Conservation (phyloP, 2,329 filamentous ascomycete genomes). For the Aspergillus aculeatus region DNA sequence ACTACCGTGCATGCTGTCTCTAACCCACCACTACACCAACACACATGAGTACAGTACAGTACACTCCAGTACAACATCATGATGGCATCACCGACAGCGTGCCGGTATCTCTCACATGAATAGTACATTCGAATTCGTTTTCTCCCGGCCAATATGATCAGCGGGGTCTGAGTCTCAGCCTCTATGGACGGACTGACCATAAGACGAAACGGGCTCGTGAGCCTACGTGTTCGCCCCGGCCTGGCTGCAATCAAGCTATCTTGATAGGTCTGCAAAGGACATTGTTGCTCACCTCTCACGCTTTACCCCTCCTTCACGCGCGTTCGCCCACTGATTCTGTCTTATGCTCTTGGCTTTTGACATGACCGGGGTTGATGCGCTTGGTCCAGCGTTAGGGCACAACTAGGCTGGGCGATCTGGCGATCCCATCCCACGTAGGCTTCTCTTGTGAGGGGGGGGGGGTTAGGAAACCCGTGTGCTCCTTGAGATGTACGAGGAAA, state of each 20-base stretch:
- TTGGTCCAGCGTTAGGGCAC: slow-evolving; percentile 3
- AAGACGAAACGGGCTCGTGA: slow-evolving; percentile 1
- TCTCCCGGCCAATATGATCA: not conserved
- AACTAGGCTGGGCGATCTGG: slow-evolving; percentile 19
- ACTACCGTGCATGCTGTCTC: not conserved
- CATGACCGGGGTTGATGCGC: not conserved
- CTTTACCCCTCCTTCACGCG: slow-evolving; percentile 12
- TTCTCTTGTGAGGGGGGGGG: not conserved
- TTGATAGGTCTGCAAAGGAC: slow-evolving; percentile 5
- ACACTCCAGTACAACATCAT: not conserved
- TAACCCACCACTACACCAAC: not conserved
- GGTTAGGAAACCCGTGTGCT: slow-evolving; percentile 6
- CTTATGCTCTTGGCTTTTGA: slow-evolving; percentile 6
- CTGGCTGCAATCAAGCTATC: not conserved
- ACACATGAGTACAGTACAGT: not conserved
- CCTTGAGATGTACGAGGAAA: not conserved
- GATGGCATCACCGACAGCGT: not conserved
- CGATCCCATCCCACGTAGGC: slow-evolving; percentile 15
- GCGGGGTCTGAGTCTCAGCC: not conserved
- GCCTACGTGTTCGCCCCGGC: slow-evolving; percentile 4
- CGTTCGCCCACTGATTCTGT: slow-evolving; percentile 8
- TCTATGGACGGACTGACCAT: not conserved
- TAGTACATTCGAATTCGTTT: not conserved
- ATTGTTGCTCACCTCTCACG: not conserved
- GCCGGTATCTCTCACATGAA: not conserved